Percentiles rank a stretch among this genome's conserved stretches.
Evolutionary conservation across 768 basidiomycete genomes (phyloP).

Genomic region (Lactarius evosmus): DNA sequence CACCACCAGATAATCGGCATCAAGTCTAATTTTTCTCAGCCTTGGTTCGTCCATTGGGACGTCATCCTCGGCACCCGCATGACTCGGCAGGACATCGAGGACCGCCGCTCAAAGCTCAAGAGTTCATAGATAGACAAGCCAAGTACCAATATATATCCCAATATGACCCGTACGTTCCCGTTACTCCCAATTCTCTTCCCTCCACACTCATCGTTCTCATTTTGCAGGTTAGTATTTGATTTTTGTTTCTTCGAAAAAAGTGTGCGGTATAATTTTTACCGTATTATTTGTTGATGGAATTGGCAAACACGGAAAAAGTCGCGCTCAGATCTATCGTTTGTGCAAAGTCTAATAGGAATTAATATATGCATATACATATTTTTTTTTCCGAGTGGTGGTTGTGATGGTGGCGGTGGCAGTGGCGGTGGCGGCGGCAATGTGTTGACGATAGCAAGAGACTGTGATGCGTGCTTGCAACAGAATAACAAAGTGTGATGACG

Average conservation of each 20-base stretch:
- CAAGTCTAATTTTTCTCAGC: constrained; percentile 94
- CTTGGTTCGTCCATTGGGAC: constrained; percentile 97
- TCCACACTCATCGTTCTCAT: background rate
- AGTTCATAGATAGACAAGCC: background rate
- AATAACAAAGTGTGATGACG: constrained; percentile 14
- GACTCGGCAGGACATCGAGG: constrained; percentile 65
- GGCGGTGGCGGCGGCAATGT: background rate
- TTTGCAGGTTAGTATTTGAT: no score
- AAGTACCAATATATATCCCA: background rate
- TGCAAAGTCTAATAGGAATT: constrained; percentile 17
- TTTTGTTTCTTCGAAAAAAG: background rate
- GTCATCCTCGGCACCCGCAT: constrained; percentile 76
- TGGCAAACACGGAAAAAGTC: background rate
- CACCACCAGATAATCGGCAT: constrained; percentile 92
- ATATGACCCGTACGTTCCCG: background rate
- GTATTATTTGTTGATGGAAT: background rate
- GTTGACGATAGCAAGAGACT: constrained; percentile 6
- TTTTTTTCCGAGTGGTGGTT: constrained; percentile 21
- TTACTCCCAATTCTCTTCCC: background rate
- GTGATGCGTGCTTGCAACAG: constrained; percentile 17
- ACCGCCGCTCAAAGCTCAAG: constrained; percentile 35
- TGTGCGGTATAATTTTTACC: background rate
- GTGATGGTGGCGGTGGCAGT: background rate
- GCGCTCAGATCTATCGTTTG: constrained; percentile 8
- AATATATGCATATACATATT: constrained; percentile 25